Base-by-base conservation (phyloP, 371 early-diverging fungal genomes). In the Lichtheimia hyalospora region DNA sequence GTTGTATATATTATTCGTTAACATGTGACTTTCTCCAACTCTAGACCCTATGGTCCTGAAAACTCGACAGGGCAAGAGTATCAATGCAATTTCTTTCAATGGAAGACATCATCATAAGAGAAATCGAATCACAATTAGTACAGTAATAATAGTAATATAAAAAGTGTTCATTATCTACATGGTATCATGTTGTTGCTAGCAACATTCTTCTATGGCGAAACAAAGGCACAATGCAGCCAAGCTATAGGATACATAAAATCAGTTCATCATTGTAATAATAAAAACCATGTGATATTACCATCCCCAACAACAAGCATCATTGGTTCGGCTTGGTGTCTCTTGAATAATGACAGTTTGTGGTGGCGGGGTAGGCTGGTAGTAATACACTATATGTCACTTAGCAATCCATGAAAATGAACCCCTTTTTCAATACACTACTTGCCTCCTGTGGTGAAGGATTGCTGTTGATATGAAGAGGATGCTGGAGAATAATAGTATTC, bases 301-400 rank as follows among this genome's bases (percentile, higher is more conserved):
- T 51, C 77, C 77, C 74, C 74, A 74, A 48, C 77, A 77, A 50
- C 77, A 77, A 15, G 77, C 72, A 57, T 74, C 77, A 53, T 77
- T 74, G 24, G 74, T 69, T 41, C 69, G 50, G 8, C 67, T 59
- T 2, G 74, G 77, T 21, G 72, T 69, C 18, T 70, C 42, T 54
- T 73, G 65, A 5, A 77, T 61, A 56, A 77, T 63, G 15, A 74
- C 71, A 8, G 74, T 72, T 49, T 77, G 74, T 40, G 77, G 77
- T 51, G 72, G 61, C 21, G 77, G 77, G 13, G 71, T 68, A 12
- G 71, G 71, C 28, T 67, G 70, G 54, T 71, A 75, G 44, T 59
- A 77, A 28, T 60, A 63, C 8, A 34, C 34, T 34, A 10, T 34
- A 1, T n/a, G n/a, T n/a, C n/a, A n/a, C n/a, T n/a, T n/a, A n/a